phyloP scores from a whole-genome alignment of 192 early-diverging fungal genomes.

The Hyaloraphidium curvatum region DNA sequence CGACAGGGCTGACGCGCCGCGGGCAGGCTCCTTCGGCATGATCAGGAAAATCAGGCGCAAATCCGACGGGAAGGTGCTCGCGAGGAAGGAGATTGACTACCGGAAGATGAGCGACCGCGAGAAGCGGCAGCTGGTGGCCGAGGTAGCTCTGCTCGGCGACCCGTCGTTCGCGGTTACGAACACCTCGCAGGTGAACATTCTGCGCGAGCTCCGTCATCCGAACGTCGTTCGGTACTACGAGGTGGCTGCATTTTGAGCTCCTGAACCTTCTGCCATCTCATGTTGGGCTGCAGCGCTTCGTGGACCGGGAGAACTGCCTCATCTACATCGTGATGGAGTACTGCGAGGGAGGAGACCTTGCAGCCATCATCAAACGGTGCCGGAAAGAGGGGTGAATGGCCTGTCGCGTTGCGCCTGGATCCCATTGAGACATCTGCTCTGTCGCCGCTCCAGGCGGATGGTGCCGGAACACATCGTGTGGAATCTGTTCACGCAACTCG shows the following conservation, averaged over 20 bases:
- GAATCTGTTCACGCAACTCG: conserved; percentile 40
- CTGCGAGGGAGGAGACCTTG: conserved; percentile 52
- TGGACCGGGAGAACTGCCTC: conserved; percentile 39
- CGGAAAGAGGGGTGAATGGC: conserved; percentile 30
- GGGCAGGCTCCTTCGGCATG: conserved; percentile 41
- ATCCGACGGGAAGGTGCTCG: conserved; percentile 45
- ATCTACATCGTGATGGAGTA: conserved; percentile 69
- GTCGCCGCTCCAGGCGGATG: background rate
- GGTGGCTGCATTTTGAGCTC: no score
- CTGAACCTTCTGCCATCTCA: no score
- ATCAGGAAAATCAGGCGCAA: conserved; percentile 46
- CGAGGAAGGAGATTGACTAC: conserved; percentile 63
- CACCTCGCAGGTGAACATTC: conserved; percentile 8
- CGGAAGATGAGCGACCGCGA: conserved; percentile 52
- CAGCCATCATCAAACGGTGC: conserved; percentile 39
- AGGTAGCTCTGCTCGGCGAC: conserved; percentile 54
- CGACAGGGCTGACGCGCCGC: no score
- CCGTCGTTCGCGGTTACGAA: no score
- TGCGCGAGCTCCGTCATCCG: conserved; percentile 1
- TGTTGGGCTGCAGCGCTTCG: no score
- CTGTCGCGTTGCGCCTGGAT: background rate
- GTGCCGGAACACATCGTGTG: conserved; percentile 48
- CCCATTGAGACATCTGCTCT: background rate
- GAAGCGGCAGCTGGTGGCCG: conserved; percentile 48
- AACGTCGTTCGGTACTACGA: conserved; percentile 40